Evolutionary conservation across 129 eudicot species (phyloP).

Genomic region (Logfia minima): DNA sequence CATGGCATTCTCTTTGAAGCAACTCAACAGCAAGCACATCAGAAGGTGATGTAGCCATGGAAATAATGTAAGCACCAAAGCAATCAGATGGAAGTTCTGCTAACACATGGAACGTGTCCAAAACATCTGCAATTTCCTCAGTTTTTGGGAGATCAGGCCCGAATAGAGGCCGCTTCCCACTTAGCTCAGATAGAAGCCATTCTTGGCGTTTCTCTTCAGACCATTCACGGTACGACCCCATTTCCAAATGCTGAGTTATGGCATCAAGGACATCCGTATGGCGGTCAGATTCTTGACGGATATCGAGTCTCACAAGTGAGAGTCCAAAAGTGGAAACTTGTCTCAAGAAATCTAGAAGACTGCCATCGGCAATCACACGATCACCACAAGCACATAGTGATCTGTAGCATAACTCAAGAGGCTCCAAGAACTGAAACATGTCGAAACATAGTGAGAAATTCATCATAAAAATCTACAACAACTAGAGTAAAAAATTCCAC

Average conservation of each 20-base stretch:
- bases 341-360: conserved; percentile 90
- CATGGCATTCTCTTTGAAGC: conserved; percentile 96
- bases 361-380: conserved; percentile 88
- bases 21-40: conserved; percentile 96
- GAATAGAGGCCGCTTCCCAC: conserved; percentile 86
- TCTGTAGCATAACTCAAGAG: conserved; percentile 96
- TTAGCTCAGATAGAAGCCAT: conserved; percentile 89
- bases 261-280: conserved; percentile 98
- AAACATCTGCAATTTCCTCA: conserved; percentile 88
- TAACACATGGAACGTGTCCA: conserved; percentile 76
- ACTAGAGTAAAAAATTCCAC: background rate
- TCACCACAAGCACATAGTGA: conserved; percentile 95
- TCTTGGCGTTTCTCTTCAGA: conserved; percentile 84
- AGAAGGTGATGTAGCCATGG: conserved; percentile 99
- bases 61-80: conserved; percentile 97
- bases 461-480: background rate
- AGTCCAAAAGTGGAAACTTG: conserved; percentile 97
- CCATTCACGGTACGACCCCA: conserved; percentile 94
- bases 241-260: conserved; percentile 76
- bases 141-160: conserved; percentile 92
- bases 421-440: conserved; percentile 78
- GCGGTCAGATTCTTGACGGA: conserved; percentile 93
- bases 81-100: conserved; percentile 95
- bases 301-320: conserved; percentile 90
- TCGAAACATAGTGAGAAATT: conserved; percentile 3